Percentiles rank a stretch among this genome's conserved stretches.
phyloP scores from a whole-genome alignment of 2,329 filamentous ascomycete genomes.

The Plectosphaerella cucumerina region DNA sequence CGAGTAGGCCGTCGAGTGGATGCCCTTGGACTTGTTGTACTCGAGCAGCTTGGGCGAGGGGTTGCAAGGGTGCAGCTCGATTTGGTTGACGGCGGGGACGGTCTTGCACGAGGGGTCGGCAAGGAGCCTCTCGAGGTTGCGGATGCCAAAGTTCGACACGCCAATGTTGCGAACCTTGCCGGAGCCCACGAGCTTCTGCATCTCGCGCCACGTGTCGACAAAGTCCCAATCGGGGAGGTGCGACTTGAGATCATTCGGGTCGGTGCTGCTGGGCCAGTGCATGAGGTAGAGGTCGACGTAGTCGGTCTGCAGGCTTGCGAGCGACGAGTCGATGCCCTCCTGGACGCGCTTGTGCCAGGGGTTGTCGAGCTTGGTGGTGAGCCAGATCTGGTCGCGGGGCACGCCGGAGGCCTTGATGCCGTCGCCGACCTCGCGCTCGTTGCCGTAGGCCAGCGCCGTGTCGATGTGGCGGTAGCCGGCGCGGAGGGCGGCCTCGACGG shows the following conservation, averaged over 20 bases:
- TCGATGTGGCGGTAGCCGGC: conserved; percentile 73
- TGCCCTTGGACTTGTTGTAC: conserved; percentile 68
- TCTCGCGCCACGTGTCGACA: conserved; percentile 70
- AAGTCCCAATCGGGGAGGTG: conserved; percentile 76
- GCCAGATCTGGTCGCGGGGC: conserved; percentile 61
- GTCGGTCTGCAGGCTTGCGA: conserved; percentile 57
- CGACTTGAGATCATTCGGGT: conserved; percentile 60
- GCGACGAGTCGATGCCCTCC: conserved; percentile 55
- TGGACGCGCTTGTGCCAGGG: conserved; percentile 68
- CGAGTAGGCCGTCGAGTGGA: conserved; percentile 72
- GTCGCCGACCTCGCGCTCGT: conserved; percentile 65
- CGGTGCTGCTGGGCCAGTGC: conserved; percentile 66
- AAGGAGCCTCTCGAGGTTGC: conserved; percentile 73
- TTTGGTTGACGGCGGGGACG: conserved; percentile 71
- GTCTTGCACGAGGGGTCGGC: conserved; percentile 59
- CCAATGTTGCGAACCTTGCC: conserved; percentile 78
- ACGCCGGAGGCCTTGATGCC: conserved; percentile 62
- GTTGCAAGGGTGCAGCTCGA: conserved; percentile 77
- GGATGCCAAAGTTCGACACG: conserved; percentile 81
- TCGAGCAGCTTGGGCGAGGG: conserved; percentile 74
- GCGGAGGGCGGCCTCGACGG: conserved; percentile 65
- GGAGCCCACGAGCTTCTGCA: conserved; percentile 64
- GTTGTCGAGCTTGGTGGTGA: conserved; percentile 83
- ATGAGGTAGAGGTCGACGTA: conserved; percentile 70
- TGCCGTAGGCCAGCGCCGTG: conserved; percentile 73